Percentiles rank a stretch among this genome's conserved stretches.
Evolutionary conservation across 202 grass and related monocot species (phyloP).

Genomic region (Schoenoplectus tabernaemontani): DNA sequence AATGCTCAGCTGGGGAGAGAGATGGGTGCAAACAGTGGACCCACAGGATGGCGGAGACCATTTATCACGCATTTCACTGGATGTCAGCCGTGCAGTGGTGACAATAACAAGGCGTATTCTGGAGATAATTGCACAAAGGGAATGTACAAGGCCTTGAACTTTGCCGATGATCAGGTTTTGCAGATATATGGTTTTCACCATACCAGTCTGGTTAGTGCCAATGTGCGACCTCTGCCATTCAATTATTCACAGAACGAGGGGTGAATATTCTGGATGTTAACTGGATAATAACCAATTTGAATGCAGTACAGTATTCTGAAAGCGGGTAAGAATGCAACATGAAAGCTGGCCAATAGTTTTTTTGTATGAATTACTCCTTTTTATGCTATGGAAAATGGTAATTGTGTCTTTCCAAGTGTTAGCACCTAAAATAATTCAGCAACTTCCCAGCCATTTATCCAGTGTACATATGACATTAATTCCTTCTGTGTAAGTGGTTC

Average conservation of each 20-base stretch:
- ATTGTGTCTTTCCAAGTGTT: background rate
- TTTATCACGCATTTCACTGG: conserved; percentile 94
- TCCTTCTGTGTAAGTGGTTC: no score
- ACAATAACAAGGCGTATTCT: conserved; percentile 62
- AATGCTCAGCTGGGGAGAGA: background rate
- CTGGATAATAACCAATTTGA: background rate
- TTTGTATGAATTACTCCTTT: background rate
- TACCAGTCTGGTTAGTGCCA: conserved; percentile 25
- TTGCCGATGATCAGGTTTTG: conserved; percentile 79
- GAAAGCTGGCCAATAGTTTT: background rate
- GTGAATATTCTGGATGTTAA: background rate
- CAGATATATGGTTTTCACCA: conserved; percentile 61
- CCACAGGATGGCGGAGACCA: conserved; percentile 43
- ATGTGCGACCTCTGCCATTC: conserved; percentile 52
- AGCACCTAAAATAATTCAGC: background rate
- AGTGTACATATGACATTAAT: background rate
- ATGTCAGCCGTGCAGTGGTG: conserved; percentile 84
- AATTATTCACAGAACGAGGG: conserved; percentile 31
- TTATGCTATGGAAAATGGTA: conserved; percentile 34
- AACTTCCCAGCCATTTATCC: background rate
- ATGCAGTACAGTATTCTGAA: background rate
- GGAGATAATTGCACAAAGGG: conserved; percentile 50
- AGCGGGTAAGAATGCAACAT: background rate
- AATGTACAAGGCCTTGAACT: conserved; percentile 61
- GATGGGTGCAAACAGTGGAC: conserved; percentile 27